Evolutionary conservation across 352 stramenopile species (phyloP).

Genomic region (Hyphochytrium catenoides): DNA sequence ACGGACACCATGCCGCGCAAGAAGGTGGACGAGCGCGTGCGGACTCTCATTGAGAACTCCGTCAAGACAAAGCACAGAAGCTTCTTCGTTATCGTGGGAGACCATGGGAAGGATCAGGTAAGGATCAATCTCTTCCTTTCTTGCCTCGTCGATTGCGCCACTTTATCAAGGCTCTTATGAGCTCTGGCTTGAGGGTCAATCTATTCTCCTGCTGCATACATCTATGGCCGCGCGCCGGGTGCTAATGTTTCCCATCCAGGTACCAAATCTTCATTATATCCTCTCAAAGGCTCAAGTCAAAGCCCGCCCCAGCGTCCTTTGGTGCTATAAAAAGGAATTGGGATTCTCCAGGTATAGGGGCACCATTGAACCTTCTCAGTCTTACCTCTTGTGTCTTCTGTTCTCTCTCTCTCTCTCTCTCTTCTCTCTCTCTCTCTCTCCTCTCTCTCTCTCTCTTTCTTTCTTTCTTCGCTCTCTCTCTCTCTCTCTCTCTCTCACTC

Average conservation of each 20-base stretch:
- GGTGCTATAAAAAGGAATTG: conserved; percentile 99
- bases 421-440: no score
- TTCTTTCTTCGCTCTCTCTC: no score
- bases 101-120: conserved; percentile 96
- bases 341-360: conserved; percentile 96
- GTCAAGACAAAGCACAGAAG: conserved; percentile 88
- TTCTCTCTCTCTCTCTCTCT: no score
- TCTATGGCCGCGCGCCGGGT: no score
- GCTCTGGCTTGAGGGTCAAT: no score
- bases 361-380: no score
- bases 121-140: not conserved
- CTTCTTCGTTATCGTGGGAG: conserved; percentile 92
- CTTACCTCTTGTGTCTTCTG: no score
- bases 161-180: no score
- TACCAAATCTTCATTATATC: conserved; percentile 98
- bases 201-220: no score
- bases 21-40: conserved; percentile 92
- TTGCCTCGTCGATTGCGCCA: not conserved
- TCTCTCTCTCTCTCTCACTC: no score
- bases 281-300: conserved; percentile 82
- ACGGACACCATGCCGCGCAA: conserved; percentile 84
- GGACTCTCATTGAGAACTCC: conserved; percentile 89
- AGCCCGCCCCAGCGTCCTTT: conserved; percentile 85
- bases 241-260: conserved; percentile 15
- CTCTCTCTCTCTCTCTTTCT: no score